Percentiles rank a stretch among this genome's conserved stretches.
Evolutionary conservation across 2,329 filamentous ascomycete genomes (phyloP).

Genomic region (Teratosphaeria pseudoeucalypti): DNA sequence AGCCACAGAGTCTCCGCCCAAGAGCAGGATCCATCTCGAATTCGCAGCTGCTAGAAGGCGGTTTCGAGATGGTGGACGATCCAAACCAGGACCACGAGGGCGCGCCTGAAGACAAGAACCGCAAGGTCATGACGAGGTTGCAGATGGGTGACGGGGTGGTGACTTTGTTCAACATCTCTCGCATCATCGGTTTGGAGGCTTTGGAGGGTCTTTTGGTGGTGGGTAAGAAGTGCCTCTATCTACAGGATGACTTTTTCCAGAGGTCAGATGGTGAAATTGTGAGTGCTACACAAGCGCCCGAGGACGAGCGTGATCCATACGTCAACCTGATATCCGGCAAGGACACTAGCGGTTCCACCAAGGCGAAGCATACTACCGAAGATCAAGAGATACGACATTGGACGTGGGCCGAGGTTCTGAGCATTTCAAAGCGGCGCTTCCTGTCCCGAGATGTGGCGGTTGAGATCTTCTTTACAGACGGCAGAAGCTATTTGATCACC

Average conservation of each 20-base stretch:
- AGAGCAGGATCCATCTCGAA: conserved; percentile 33
- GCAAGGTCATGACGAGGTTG: conserved; percentile 91
- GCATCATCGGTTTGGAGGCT: conserved; percentile 85
- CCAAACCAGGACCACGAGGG: conserved; percentile 75
- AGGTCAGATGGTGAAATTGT: conserved; percentile 92
- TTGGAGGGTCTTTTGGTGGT: conserved; percentile 89
- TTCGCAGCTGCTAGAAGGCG: conserved; percentile 58
- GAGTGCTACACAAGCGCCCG: conserved; percentile 85
- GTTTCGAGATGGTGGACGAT: conserved; percentile 92
- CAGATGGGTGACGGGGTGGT: conserved; percentile 86
- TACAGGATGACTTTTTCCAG: conserved; percentile 95
- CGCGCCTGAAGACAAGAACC: conserved; percentile 86
- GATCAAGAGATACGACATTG: conserved; percentile 83
- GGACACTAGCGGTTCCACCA: conserved; percentile 50
- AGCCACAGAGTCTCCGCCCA: conserved; percentile 16
- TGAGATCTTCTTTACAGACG: conserved; percentile 96
- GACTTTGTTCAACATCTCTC: conserved; percentile 88
- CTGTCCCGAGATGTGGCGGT: conserved; percentile 90
- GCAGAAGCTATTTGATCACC: conserved; percentile 86
- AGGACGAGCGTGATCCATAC: conserved; percentile 88
- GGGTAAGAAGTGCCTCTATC: conserved; percentile 82
- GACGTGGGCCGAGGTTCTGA: conserved; percentile 91
- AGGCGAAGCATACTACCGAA: conserved; percentile 33
- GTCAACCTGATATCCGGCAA: conserved; percentile 83
- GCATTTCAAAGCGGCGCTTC: conserved; percentile 90